Conservation (phyloP, 768 basidiomycete species). For the Russula virescens region DNA sequence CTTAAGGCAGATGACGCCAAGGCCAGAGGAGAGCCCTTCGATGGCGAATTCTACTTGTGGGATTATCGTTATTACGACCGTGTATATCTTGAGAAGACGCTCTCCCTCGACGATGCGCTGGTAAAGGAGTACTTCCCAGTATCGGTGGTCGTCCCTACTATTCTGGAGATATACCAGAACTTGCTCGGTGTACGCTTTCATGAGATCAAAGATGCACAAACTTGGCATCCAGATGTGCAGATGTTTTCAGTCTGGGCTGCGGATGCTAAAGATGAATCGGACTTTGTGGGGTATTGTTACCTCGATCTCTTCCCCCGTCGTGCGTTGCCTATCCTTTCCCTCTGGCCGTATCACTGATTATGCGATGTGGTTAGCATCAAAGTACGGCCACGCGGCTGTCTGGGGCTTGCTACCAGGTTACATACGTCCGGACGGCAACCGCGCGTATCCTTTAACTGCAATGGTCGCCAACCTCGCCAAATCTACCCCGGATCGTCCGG, state of each 20-base stretch:
- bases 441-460: constrained; percentile 67
- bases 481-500: constrained; percentile 71
- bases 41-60: constrained; percentile 76
- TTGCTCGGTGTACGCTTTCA: constrained; percentile 70
- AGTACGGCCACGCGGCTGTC: constrained; percentile 85
- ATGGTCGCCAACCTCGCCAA: constrained; percentile 94
- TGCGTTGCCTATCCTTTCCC: constrained; percentile 30
- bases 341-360: not conserved
- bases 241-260: constrained; percentile 83
- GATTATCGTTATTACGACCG: constrained; percentile 76
- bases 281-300: constrained; percentile 80
- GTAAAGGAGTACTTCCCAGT: constrained; percentile 92
- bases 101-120: constrained; percentile 67
- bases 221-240: constrained; percentile 88
- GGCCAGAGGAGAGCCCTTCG: constrained; percentile 52
- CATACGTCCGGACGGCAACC: constrained; percentile 46
- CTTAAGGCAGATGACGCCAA: constrained; percentile 73
- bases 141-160: constrained; percentile 71
- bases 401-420: constrained; percentile 73
- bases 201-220: constrained; percentile 45
- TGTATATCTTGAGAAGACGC: constrained; percentile 56
- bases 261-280: constrained; percentile 60
- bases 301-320: constrained; percentile 84
- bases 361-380: constrained; percentile 43
- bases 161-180: constrained; percentile 79